Conservation (phyloP, 148 eudicot species). For the Amaranthus palmeri region DNA sequence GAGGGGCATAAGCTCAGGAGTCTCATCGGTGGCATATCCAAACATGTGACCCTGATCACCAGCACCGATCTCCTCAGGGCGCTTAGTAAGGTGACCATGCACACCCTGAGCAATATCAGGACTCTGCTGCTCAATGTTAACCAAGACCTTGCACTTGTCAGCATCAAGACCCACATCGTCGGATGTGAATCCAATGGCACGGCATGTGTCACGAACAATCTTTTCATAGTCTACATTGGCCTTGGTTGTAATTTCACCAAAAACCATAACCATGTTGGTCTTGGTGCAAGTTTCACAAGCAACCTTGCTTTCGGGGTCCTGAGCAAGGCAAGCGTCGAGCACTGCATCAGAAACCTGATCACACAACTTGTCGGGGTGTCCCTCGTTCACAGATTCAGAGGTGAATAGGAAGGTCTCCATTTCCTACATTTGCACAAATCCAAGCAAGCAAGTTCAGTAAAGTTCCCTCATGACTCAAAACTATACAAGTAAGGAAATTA, state of each 20-base stretch:
- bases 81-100: slow-evolving; percentile 56
- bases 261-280: slow-evolving; percentile 63
- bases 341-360: slow-evolving; percentile 71
- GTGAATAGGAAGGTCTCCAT: slow-evolving; percentile 72
- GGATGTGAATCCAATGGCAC: slow-evolving; percentile 51
- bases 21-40: slow-evolving; percentile 66
- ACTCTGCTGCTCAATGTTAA: slow-evolving; percentile 62
- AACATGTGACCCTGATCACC: slow-evolving; percentile 66
- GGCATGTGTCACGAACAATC: slow-evolving; percentile 65
- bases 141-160: slow-evolving; percentile 62
- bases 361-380: slow-evolving; percentile 69
- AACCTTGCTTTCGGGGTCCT: slow-evolving; percentile 69
- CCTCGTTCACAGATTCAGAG: slow-evolving; percentile 71
- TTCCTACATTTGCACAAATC: slow-evolving; percentile 15
- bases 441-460: neutral
- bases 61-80: slow-evolving; percentile 61
- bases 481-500: neutral
- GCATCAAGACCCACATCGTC: slow-evolving; percentile 66
- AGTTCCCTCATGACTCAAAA: neutral
- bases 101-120: slow-evolving; percentile 67
- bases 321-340: slow-evolving; percentile 63
- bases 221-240: slow-evolving; percentile 61
- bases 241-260: slow-evolving; percentile 68
- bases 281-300: slow-evolving; percentile 61
- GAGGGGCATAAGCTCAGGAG: slow-evolving; percentile 64